phyloP scores from a whole-genome alignment of 2,329 filamentous ascomycete species.

The Botrytis pseudocinerea region DNA sequence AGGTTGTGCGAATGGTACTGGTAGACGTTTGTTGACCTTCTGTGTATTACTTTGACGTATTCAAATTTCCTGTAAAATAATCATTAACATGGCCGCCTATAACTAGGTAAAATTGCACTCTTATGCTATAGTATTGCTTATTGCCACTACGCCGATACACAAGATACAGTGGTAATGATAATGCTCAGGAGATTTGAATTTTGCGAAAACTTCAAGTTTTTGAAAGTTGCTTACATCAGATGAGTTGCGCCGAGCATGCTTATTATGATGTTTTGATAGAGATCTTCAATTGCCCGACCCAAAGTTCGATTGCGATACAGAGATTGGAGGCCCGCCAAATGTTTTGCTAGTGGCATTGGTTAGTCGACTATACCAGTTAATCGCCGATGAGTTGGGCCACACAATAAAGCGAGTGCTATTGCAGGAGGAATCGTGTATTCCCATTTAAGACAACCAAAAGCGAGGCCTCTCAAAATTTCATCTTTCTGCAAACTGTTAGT shows the following conservation, averaged over 20 bases:
- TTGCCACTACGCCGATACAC: background rate
- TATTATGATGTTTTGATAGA: background rate
- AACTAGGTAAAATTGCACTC: background rate
- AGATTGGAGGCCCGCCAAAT: too few relatives aligned
- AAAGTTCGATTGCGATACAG: background rate
- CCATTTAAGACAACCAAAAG: background rate
- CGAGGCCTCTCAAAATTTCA: background rate
- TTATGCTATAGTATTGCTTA: background rate
- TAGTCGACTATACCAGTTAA: too few relatives aligned
- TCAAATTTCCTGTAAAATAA: too few relatives aligned
- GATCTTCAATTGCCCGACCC: background rate
- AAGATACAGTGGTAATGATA: background rate
- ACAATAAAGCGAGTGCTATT: too few relatives aligned
- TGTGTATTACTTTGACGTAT: background rate
- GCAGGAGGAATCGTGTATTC: background rate
- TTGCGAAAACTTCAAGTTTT: background rate
- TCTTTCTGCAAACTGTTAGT: background rate
- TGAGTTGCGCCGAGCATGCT: background rate
- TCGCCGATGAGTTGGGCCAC: background rate
- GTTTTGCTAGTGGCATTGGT: background rate
- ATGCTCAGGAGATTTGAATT: background rate
- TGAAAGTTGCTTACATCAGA: background rate
- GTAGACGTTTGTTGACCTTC: slow-evolving; percentile 6
- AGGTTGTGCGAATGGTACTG: background rate
- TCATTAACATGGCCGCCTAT: background rate